Evolutionary conservation across 2,329 filamentous ascomycete species (phyloP).

Genomic region (Verticillium isaacii): DNA sequence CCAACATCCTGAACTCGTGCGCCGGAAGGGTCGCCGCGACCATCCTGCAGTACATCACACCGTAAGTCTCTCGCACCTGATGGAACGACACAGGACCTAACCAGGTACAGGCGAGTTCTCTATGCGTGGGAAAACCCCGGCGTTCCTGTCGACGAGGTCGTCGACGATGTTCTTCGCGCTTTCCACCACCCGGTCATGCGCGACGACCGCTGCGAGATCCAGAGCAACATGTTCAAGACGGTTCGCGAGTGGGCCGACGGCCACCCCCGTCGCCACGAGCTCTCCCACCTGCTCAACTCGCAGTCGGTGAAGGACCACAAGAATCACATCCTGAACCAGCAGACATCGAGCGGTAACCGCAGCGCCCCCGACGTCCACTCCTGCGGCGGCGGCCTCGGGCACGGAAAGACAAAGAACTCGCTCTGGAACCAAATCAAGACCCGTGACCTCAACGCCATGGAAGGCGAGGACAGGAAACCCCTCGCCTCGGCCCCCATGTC

Average conservation of each 20-base stretch:
- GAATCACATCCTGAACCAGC: constrained; percentile 61
- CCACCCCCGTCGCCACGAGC: constrained; percentile 58
- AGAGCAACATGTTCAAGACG: constrained; percentile 82
- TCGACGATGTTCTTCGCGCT: constrained; percentile 72
- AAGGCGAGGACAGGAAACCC: constrained; percentile 38
- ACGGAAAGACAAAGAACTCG: constrained; percentile 54
- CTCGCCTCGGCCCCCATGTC: constrained; percentile 31
- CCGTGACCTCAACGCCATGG: constrained; percentile 52
- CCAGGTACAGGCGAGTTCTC: constrained; percentile 59
- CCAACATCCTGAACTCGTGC: constrained; percentile 71
- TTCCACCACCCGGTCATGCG: constrained; percentile 90
- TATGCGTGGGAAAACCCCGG: constrained; percentile 90
- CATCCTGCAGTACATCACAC: constrained; percentile 81
- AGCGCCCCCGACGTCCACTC: constrained; percentile 27
- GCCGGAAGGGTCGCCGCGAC: constrained; percentile 69
- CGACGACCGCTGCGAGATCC: constrained; percentile 70
- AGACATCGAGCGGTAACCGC: constrained; percentile 21
- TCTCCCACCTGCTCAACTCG: constrained; percentile 74
- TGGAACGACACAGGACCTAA: constrained; percentile 14
- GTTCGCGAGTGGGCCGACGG: constrained; percentile 77
- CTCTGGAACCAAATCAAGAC: constrained; percentile 59
- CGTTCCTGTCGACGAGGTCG: constrained; percentile 76
- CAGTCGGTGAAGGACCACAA: constrained; percentile 77
- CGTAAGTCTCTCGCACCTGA: constrained; percentile 41
- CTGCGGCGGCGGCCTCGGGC: constrained; percentile 40